A percentile compares a stretch with the other conserved stretches of the same genome.
These are phyloP conservation scores for Coemansia reversa DNA, from an alignment of 192 early-diverging fungal genomes.

Conservation along the genomic window DNA sequence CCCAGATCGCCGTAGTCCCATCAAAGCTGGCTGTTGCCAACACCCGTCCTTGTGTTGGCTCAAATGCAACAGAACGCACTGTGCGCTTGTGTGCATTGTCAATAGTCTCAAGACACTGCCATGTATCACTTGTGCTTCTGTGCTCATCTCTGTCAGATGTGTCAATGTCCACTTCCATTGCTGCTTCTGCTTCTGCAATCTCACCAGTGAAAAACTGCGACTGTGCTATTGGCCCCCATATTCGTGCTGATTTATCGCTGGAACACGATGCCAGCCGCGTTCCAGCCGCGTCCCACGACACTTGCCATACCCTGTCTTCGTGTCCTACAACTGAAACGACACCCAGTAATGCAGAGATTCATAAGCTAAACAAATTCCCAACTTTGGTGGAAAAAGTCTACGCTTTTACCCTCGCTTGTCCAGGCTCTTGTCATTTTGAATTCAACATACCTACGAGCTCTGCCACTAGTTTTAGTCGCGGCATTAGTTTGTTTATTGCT, in stretches of 20 bases:
- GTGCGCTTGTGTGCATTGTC: conserved; percentile 91
- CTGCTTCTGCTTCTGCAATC: not conserved
- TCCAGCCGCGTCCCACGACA: conserved; percentile 79
- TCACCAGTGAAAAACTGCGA: conserved; percentile 14
- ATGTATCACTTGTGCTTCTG: conserved; percentile 28
- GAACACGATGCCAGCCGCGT: conserved; percentile 76
- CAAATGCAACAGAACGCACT: conserved; percentile 83
- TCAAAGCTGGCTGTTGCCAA: conserved; percentile 93
- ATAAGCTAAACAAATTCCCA: not conserved
- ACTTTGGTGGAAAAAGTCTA: not conserved
- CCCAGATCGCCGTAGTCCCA: conserved; percentile 91
- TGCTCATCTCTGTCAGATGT: not conserved
- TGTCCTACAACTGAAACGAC: conserved; percentile 59
- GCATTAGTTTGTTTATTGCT: conserved; percentile 9
- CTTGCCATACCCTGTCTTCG: conserved; percentile 82
- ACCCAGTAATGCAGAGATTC: not conserved
- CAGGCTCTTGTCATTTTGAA: not conserved
- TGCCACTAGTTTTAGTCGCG: conserved; percentile 28
- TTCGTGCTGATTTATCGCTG: conserved; percentile 85
- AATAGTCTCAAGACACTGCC: conserved; percentile 71
- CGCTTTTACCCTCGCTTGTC: not conserved
- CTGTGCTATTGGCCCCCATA: conserved; percentile 64
- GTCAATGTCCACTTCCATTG: conserved; percentile 5
- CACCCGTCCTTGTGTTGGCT: conserved; percentile 64
- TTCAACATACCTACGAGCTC: conserved; percentile 33